Evolutionary conservation across 2,329 filamentous ascomycete genomes (phyloP), one percentile per base, ranked within the genome.

Genomic region (Oidium heveae): DNA sequence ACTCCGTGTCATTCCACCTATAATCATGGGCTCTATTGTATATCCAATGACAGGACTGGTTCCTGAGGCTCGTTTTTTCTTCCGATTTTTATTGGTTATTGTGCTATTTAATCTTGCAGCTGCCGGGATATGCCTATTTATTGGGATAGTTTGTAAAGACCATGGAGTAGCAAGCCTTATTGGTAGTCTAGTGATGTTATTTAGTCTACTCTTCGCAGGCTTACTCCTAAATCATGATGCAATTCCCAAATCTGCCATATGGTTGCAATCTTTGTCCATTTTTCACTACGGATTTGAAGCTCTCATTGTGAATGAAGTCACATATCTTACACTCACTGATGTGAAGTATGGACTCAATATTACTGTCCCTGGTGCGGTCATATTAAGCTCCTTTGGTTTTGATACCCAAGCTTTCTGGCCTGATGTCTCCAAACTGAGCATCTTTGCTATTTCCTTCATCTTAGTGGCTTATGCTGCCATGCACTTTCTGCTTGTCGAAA

Each of bases 231-330:
- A 98, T 67, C 87, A 94, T 65, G 81, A 95, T 66, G 87, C 86
- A 33, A 95, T 95, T 54, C 91, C 91, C 1, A 73, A 77, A 52
- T 78, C 85, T 1, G 84, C 89, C 1, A 68, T 87, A 58, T 98
- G 91, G 91, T 69, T 98, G 53, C 91, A 98, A 71, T 79, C 77
- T 69, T 71, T 98, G 9, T 95, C 88, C 1, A 98, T 98, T 58
- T 98, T 98, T 75, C 91, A 98, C 66, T 98, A 94, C 65, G 89
- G 83, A 5, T 96, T 96, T 62, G 91, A 98, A 71, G 84, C 86
- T 1, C 75, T 98, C 15, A 94, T 96, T 58, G 91, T 98, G 61
- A 98, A 96, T 64, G 91, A 98, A 70, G 93, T 95, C 50, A 80
- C 86, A 28, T 86, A 86, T 62, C 72, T 98, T 46, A 89, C 84